Percentiles rank a stretch among this genome's conserved stretches.
These are phyloP conservation scores for Rhodomyrtus tomentosa DNA, from an alignment of 345 rosid species.

Conservation along the genomic window DNA sequence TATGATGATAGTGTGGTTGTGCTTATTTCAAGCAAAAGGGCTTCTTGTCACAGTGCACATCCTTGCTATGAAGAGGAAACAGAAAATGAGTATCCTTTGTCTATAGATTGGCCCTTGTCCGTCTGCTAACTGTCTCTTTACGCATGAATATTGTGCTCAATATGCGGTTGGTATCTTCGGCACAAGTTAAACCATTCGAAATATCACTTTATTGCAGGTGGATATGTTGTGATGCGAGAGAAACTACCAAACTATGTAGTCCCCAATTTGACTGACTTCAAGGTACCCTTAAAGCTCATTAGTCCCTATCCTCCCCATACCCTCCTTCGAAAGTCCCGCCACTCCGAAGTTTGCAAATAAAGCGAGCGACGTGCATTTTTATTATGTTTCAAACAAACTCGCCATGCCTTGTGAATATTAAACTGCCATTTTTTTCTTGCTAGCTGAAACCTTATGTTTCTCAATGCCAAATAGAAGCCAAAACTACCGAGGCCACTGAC, in stretches of 20 bases:
- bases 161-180: neutral
- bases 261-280: constrained; percentile 70
- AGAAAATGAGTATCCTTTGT: neutral
- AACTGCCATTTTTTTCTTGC: constrained; percentile 14
- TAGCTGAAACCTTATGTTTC: constrained; percentile 63
- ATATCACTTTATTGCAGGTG: constrained; percentile 32
- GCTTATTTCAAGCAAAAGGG: neutral
- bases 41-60: neutral
- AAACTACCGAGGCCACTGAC: constrained; percentile 32
- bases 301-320: neutral
- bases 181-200: neutral
- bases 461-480: constrained; percentile 26
- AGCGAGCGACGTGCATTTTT: neutral
- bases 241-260: constrained; percentile 73
- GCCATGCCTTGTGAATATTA: too few species aligned
- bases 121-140: neutral
- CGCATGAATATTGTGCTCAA: neutral
- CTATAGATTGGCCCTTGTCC: neutral
- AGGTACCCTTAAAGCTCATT: constrained; percentile 27
- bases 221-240: constrained; percentile 63
- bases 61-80: neutral
- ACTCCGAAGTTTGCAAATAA: neutral
- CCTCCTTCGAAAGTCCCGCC: neutral
- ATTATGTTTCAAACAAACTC: neutral
- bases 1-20: neutral